Evolutionary conservation across 768 basidiomycete species (phyloP), one percentile per base, ranked within the genome.

Genomic region (Dioszegia aurantiaca): DNA sequence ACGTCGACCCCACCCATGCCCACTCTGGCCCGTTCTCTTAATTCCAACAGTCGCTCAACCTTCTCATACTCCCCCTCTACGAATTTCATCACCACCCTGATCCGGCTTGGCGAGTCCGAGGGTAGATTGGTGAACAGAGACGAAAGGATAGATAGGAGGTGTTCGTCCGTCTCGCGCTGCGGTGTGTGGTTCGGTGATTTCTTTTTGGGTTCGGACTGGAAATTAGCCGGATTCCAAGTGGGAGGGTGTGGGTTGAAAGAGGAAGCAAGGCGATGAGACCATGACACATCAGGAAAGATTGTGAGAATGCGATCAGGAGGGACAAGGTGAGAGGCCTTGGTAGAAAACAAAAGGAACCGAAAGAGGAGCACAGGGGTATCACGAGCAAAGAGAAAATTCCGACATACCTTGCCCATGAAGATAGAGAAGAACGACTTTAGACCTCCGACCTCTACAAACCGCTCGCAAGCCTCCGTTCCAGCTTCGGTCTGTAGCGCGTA

Each of bases 51-150:
- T 67, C 93, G 89, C 74, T 98, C 95, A 8, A 89, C 85, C 75
- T 99, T 98, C 73, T 93, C 91, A 69, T 95, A 99, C 52, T 87
- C 84, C 26, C 78, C 82, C 76, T 98, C 94, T 14, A 95, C 90
- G 66, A 98, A 99, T 77, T 99, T 99, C 5, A 90, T 81, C 16
- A 99, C 79, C 17, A 98, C 78, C 12, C 95, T 85, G 53, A 88
- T 84, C 21, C 95, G 84, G 21, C 83, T 81, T 0, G 86, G 80
- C 6, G 92, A 87, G 53, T 98, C 94, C 1, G 92, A 94, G 1
- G 86, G 82, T 9, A 98, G 83, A 67, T 90, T 90, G 6, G 90
- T 86, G 67, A 98, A 85, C 14, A 99, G 80, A 0, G 91, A 93
- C 0, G 90, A 86, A n/a, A 98, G 82, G 62, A 99, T 87, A 44